Evolutionary conservation across 2,329 filamentous ascomycete species (phyloP), one percentile per base, ranked within the genome.

Genomic region (Penicillium brasilianum): DNA sequence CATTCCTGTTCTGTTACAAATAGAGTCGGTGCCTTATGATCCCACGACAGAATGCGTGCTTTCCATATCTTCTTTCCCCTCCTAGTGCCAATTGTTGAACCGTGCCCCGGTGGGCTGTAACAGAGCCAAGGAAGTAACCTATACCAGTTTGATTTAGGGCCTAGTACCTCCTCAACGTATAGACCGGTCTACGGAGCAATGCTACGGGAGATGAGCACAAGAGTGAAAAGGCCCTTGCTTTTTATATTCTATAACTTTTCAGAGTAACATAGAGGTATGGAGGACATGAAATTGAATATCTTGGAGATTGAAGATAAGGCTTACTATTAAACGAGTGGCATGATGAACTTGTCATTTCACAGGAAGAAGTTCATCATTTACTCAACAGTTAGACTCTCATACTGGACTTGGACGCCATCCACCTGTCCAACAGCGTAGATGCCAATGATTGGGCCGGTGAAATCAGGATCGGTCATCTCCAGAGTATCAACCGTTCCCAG

Each of bases 371-470:
- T 36, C 34, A 13, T 13, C 20, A 28, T 3, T 51, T 39, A 53
- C 34, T 53, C 34, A 9, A 53, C 34, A 18, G 11, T n/a, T 4
- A 53, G 10, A 14, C 34, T 16, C 5, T 41, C 50, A 41, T 41
- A 53, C 18, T n/a, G 36, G 41, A 41, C 32, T 7, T 53, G 7
- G 4, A 41, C 32, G 36, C 22, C 34, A 7, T 53, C 50, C 6
- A 18, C 22, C 30, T 39, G 36, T 39, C 55, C 51, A 48, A 67
- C 53, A 16, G 71, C 71, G 48, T 71, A 77, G 1, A 71, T 43
- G 1, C 74, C 74, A 55, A 77, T 67, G 0, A 76, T 65, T 0
- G 75, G 73, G 0, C 74, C 74, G 1, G 73, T 71, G 58, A 77
- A 76, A 59, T 77, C 74, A 20, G 66, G 70, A 10, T 67, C 69